Conservation (phyloP, 495 filamentous ascomycete genomes). For the Penicillium herquei region DNA sequence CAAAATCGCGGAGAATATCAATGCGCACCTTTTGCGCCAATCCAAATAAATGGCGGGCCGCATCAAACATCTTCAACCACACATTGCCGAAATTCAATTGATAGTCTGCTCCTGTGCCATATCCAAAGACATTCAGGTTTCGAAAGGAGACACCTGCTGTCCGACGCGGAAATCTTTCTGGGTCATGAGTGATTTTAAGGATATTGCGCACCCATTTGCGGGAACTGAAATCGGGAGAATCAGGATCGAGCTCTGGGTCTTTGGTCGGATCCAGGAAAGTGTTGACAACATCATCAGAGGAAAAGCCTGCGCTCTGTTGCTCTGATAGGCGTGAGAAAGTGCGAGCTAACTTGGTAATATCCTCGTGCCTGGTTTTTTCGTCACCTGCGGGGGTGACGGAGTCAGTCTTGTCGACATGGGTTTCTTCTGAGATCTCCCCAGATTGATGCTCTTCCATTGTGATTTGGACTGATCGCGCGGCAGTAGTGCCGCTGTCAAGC, state of each 20-base stretch:
- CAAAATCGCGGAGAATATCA: conserved; percentile 72
- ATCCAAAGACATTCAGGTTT: conserved; percentile 71
- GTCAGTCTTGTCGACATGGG: conserved; percentile 16
- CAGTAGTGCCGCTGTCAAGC: too few species aligned
- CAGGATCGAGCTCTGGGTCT: conserved; percentile 44
- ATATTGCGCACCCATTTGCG: conserved; percentile 49
- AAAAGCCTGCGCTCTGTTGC: conserved; percentile 18
- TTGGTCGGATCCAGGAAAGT: conserved; percentile 41
- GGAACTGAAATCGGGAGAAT: conserved; percentile 41
- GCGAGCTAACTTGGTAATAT: conserved; percentile 41
- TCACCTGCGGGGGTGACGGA: neutral
- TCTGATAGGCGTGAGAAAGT: conserved; percentile 41
- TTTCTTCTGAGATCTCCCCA: neutral
- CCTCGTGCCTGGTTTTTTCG: conserved; percentile 24
- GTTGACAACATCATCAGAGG: conserved; percentile 33
- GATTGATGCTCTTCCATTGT: too few species aligned
- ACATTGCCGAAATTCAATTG: conserved; percentile 69
- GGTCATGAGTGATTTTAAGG: conserved; percentile 41
- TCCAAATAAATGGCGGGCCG: conserved; percentile 49
- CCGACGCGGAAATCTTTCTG: conserved; percentile 42
- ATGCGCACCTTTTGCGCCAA: conserved; percentile 58
- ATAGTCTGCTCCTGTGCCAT: conserved; percentile 69
- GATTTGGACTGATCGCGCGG: too few species aligned
- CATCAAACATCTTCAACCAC: conserved; percentile 53
- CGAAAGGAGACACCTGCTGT: conserved; percentile 48